A percentile compares a stretch with the other conserved stretches of the same genome.
Evolutionary conservation across 805 yeast genomes (phyloP).

Genomic region (Candida montana): DNA sequence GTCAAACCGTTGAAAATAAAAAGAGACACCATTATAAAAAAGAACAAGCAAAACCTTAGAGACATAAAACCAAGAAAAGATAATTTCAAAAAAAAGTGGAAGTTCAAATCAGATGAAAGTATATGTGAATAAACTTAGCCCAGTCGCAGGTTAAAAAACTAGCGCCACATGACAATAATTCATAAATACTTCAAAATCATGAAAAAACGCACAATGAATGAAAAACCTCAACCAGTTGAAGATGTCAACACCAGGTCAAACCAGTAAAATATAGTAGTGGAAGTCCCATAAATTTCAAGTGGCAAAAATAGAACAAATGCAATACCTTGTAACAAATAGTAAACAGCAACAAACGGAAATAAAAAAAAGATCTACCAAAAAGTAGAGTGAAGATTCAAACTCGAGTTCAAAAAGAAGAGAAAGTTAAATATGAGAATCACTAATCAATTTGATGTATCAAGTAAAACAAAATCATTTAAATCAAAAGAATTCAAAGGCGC

Average conservation of each 20-base stretch:
- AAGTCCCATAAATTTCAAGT: neutral
- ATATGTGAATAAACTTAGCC: conserved; percentile 4
- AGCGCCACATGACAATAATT: conserved; percentile 23
- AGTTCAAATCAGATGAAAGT: neutral
- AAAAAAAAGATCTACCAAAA: neutral
- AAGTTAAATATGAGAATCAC: neutral
- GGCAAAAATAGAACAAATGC: too few relatives aligned
- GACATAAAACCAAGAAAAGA: too few relatives aligned
- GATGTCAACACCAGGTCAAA: neutral
- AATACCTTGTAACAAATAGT: too few relatives aligned
- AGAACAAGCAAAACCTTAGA: neutral
- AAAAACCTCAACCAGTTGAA: neutral
- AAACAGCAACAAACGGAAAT: too few relatives aligned
- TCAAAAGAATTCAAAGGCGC: conserved; percentile 29
- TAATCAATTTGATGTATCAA: conserved; percentile 11
- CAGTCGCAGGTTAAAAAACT: conserved; percentile 21
- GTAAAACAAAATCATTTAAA: conserved; percentile 27
- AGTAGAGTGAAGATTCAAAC: neutral
- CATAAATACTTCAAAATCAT: neutral
- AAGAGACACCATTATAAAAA: neutral
- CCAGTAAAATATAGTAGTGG: neutral
- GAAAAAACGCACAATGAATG: neutral
- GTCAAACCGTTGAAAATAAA: neutral
- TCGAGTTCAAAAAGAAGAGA: neutral
- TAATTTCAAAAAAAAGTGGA: neutral